Evolutionary conservation across 192 early-diverging fungal species (phyloP).

Genomic region (Radiomyces spectabilis): DNA sequence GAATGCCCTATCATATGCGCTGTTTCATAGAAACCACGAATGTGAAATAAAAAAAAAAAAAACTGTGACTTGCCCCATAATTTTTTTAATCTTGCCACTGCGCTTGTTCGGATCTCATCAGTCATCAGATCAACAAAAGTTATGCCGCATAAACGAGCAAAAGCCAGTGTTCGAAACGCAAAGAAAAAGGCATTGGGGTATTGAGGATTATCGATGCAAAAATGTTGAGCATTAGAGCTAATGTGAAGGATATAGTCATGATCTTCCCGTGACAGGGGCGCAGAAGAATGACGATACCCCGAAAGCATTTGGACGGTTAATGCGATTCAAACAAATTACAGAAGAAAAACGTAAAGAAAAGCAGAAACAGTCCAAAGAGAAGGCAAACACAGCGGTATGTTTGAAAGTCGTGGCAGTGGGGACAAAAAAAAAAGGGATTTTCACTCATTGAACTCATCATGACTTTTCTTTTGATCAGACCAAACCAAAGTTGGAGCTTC

Average conservation of each 20-base stretch:
- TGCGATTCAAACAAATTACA: background rate
- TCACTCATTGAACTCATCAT: too few relatives aligned
- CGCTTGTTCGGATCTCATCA: too few relatives aligned
- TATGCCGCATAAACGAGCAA: conserved; percentile 6
- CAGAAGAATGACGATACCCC: background rate
- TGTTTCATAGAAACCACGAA: conserved; percentile 10
- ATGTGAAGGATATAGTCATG: background rate
- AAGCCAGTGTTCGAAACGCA: conserved; percentile 1
- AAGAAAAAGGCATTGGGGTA: background rate
- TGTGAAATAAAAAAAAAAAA: background rate
- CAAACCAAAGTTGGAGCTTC: background rate
- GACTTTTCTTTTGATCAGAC: too few relatives aligned
- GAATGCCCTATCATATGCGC: conserved; percentile 14
- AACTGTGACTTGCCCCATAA: background rate
- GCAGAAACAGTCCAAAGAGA: background rate
- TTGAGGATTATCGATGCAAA: background rate
- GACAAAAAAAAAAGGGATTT: too few relatives aligned
- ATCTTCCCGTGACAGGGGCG: too few relatives aligned
- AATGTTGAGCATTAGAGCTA: background rate
- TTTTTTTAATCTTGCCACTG: background rate
- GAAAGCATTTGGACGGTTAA: background rate
- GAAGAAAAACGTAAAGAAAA: background rate
- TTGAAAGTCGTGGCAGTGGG: background rate
- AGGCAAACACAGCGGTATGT: background rate
- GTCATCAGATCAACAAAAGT: too few relatives aligned